A percentile compares a stretch with the other conserved stretches of the same genome.
Conservation (phyloP, 2,329 filamentous ascomycete species). For the Penicillium corylophilum region DNA sequence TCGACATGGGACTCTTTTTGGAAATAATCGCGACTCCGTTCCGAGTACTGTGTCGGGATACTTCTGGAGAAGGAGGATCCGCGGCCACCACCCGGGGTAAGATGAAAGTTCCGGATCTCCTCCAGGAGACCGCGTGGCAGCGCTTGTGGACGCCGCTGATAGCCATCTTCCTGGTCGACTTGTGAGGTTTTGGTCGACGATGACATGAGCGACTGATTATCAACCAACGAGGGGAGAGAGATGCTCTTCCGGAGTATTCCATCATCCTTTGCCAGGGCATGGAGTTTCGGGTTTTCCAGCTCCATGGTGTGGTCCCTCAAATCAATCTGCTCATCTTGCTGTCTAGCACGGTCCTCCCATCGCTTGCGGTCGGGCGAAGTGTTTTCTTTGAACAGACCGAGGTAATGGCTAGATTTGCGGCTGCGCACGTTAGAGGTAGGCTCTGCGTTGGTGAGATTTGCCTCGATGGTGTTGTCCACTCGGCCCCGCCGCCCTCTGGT, state of each 20-base stretch:
- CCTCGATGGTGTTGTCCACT: constrained; percentile 64
- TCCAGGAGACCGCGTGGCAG: constrained; percentile 54
- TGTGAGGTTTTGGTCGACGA: constrained; percentile 9
- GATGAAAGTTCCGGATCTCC: constrained; percentile 57
- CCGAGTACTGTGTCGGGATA: constrained; percentile 39
- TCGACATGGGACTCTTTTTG: constrained; percentile 19
- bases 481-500: constrained; percentile 47
- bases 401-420: constrained; percentile 64
- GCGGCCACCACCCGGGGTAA: constrained; percentile 48
- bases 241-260: constrained; percentile 27
- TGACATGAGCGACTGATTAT: constrained; percentile 24
- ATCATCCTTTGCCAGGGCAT: constrained; percentile 14
- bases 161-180: constrained; percentile 21
- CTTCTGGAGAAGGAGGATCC: constrained; percentile 47
- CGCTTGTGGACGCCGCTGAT: constrained; percentile 28
- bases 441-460: constrained; percentile 60
- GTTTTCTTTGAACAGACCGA: constrained; percentile 65
- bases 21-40: constrained; percentile 33
- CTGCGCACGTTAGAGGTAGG: constrained; percentile 56
- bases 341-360: constrained; percentile 45
- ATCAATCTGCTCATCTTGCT: constrained; percentile 31
- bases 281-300: constrained; percentile 12
- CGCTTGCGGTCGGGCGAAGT: constrained; percentile 54
- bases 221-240: constrained; percentile 28
- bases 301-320: constrained; percentile 15